Evolutionary conservation across 1,284 basidiomycete species (phyloP).

Genomic region (Serendipita sp.): DNA sequence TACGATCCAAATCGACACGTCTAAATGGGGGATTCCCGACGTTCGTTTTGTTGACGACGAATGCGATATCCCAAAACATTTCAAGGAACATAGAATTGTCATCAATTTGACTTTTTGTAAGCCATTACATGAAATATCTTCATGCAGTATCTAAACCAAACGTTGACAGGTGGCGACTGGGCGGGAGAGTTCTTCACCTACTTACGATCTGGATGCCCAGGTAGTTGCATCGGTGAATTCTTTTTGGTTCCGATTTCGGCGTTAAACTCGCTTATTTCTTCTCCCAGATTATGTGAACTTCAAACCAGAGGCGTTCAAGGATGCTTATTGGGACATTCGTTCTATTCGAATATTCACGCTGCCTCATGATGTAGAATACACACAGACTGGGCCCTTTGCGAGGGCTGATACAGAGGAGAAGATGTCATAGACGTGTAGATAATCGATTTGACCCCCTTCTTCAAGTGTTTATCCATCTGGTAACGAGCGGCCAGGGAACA

Average conservation of each 20-base stretch:
- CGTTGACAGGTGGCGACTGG: constrained; percentile 37
- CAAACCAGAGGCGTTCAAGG: constrained; percentile 45
- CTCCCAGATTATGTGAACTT: constrained; percentile 41
- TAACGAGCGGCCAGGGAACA: too few relatives aligned
- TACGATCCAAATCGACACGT: neutral
- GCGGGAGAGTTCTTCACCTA: constrained; percentile 34
- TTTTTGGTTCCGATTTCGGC: constrained; percentile 15
- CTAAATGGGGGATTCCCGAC: constrained; percentile 27
- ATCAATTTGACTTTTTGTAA: constrained; percentile 40
- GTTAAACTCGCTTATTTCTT: constrained; percentile 9
- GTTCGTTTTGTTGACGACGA: constrained; percentile 41
- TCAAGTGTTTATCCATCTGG: too few relatives aligned
- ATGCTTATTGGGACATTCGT: constrained; percentile 56
- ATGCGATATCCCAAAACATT: constrained; percentile 36
- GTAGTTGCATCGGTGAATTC: constrained; percentile 34
- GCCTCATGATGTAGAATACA: neutral
- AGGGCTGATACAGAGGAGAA: too few relatives aligned
- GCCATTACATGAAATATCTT: constrained; percentile 13
- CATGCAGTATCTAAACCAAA: constrained; percentile 8
- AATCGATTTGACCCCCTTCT: too few relatives aligned
- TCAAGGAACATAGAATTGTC: constrained; percentile 45
- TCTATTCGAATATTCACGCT: constrained; percentile 24
- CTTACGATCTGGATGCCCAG: constrained; percentile 32
- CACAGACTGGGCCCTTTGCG: neutral
- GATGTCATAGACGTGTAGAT: too few relatives aligned